A percentile compares a stretch with the other conserved stretches of the same genome.
Conservation (phyloP, 108 stramenopile genomes). For the Pelagomonas calceolata region DNA sequence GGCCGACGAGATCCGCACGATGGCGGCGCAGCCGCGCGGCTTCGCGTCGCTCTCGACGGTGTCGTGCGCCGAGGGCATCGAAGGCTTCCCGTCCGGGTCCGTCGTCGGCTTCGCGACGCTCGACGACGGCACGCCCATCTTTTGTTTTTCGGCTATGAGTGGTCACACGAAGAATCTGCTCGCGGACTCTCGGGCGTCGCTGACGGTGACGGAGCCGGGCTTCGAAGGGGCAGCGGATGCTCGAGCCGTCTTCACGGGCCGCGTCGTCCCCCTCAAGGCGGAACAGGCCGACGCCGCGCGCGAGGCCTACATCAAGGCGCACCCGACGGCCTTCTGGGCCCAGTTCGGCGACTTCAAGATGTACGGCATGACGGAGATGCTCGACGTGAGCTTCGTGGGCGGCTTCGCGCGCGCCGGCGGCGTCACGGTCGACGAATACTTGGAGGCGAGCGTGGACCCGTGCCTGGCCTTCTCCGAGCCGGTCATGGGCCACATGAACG, state of each 20-base stretch:
- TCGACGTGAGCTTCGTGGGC: conserved; percentile 74
- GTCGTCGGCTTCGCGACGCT: conserved; percentile 90
- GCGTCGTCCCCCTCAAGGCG: conserved; percentile 39
- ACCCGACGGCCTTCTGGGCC: conserved; percentile 82
- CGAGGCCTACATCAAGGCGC: conserved; percentile 67
- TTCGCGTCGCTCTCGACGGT: conserved; percentile 32
- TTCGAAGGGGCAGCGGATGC: conserved; percentile 92
- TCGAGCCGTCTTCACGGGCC: conserved; percentile 82
- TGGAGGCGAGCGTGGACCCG: conserved; percentile 60
- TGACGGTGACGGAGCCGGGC: conserved; percentile 76
- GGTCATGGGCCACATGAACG: conserved; percentile 88
- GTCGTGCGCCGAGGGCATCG: not conserved
- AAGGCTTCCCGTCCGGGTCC: conserved; percentile 73
- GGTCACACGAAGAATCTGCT: conserved; percentile 77
- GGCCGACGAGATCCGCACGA: conserved; percentile 33
- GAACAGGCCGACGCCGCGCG: conserved; percentile 47
- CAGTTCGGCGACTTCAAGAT: conserved; percentile 85
- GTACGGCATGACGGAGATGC: conserved; percentile 68
- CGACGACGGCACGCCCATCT: conserved; percentile 73
- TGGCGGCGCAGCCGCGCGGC: conserved; percentile 31
- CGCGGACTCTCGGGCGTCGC: conserved; percentile 57
- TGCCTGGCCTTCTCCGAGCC: conserved; percentile 57
- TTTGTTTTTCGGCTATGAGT: conserved; percentile 81
- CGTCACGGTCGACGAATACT: conserved; percentile 69
- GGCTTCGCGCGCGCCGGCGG: conserved; percentile 84